phyloP scores from a whole-genome alignment of 2,329 filamentous ascomycete genomes.

The Aureobasidium sp. region DNA sequence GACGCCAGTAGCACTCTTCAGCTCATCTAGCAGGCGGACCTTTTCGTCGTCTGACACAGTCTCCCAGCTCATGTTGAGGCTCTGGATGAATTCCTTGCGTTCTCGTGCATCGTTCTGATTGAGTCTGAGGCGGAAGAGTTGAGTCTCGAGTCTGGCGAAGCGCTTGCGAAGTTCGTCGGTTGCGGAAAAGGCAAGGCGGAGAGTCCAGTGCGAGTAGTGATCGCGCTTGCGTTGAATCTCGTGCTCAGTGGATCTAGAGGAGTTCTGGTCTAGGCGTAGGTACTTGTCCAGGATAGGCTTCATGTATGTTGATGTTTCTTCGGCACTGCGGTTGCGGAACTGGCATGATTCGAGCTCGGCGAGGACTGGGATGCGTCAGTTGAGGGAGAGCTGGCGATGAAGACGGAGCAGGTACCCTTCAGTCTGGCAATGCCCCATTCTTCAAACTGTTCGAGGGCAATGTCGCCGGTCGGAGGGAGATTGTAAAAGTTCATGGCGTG shows the following conservation, averaged over 20 bases:
- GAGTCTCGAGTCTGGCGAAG: slow-evolving; percentile 79
- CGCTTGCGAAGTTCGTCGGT: slow-evolving; percentile 84
- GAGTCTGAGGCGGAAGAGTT: slow-evolving; percentile 78
- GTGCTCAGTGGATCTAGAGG: slow-evolving; percentile 51
- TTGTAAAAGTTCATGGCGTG: slow-evolving; percentile 89
- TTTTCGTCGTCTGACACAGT: slow-evolving; percentile 72
- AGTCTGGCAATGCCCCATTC: slow-evolving; percentile 96
- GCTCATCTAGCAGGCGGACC: slow-evolving; percentile 53
- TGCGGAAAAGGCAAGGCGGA: slow-evolving; percentile 82
- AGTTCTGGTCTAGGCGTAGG: slow-evolving; percentile 70
- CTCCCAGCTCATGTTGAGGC: slow-evolving; percentile 77
- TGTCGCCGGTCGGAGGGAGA: slow-evolving; percentile 80
- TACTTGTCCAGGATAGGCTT: slow-evolving; percentile 80
- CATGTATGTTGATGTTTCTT: slow-evolving; percentile 78
- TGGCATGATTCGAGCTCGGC: slow-evolving; percentile 89
- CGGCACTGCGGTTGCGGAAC: slow-evolving; percentile 80
- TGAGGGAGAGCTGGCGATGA: not conserved
- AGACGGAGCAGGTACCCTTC: slow-evolving; percentile 46
- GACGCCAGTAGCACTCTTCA: slow-evolving; percentile 50
- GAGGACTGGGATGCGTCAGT: slow-evolving; percentile 49
- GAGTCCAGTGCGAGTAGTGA: slow-evolving; percentile 96
- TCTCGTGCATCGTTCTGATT: slow-evolving; percentile 68
- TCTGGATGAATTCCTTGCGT: slow-evolving; percentile 65
- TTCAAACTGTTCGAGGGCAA: slow-evolving; percentile 94
- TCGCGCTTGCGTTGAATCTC: slow-evolving; percentile 79